phyloP scores from a whole-genome alignment of 2,329 filamentous ascomycete species.

The Penicillium sp. region DNA sequence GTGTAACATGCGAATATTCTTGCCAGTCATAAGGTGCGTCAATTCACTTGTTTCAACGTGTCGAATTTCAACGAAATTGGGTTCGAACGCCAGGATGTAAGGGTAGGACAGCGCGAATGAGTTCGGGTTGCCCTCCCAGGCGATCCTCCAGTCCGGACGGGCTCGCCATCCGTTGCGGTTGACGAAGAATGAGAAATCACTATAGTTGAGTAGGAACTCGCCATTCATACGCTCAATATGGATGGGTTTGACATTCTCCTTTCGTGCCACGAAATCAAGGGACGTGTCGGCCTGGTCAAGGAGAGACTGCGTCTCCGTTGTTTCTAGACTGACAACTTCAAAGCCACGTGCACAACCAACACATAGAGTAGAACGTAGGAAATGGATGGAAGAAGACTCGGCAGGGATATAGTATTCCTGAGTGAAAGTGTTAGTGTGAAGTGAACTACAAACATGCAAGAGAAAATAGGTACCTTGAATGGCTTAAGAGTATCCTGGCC shows the following conservation, averaged over 20 bases:
- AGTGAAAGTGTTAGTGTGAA: conserved; percentile 12
- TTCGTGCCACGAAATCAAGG: conserved; percentile 91
- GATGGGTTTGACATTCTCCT: conserved; percentile 90
- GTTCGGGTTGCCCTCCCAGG: conserved; percentile 92
- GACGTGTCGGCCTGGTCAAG: conserved; percentile 97
- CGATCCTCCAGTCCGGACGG: conserved; percentile 92
- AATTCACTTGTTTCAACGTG: conserved; percentile 88
- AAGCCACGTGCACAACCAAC: conserved; percentile 95
- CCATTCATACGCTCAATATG: conserved; percentile 96
- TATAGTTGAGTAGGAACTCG: conserved; percentile 97
- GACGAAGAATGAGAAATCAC: conserved; percentile 98
- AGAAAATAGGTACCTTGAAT: conserved; percentile 63
- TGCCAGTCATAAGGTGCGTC: conserved; percentile 93
- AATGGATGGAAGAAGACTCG: conserved; percentile 97
- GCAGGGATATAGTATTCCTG: conserved; percentile 97
- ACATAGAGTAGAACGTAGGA: conserved; percentile 93
- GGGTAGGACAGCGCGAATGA: conserved; percentile 93
- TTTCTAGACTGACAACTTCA: conserved; percentile 94
- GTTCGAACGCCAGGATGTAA: conserved; percentile 95
- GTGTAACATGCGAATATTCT: conserved; percentile 96
- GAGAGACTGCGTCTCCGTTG: conserved; percentile 94
- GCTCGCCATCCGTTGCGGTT: conserved; percentile 98
- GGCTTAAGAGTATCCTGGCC: conserved; percentile 94
- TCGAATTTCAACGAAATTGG: conserved; percentile 94
- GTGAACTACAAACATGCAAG: neutral